Base-by-base conservation (phyloP, 1,139 yeast species). In the Barnettozyma hawaiiensis region DNA sequence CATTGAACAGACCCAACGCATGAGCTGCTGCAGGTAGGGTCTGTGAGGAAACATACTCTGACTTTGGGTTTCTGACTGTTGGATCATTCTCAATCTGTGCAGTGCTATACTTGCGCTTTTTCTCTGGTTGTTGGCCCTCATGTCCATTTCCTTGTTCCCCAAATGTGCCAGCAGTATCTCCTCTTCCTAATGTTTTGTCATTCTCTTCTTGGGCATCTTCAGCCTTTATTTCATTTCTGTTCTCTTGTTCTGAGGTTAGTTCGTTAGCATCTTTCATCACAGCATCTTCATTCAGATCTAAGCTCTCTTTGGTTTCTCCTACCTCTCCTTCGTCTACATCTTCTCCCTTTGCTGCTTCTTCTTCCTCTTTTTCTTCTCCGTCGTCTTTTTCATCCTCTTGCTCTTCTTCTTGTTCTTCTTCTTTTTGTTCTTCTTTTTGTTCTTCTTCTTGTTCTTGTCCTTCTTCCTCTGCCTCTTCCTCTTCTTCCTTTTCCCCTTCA, bases 1-100 rank as follows among this genome's bases (percentile, higher is more conserved):
- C 90, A 7, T 78, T 74, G 52, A 78, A 85, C 31, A 86, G 65
- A 0, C 89, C 90, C 41, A 86, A 64, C 35, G 75, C 78, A 7
- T 75, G 71, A 0, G 90, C 87, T 3, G 82, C 78, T 4, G 76
- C 70, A 0, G 95, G 86, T 36, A 85, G 65, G 0, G 85, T 76
- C 58, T 85, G 94, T 0, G 85, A 70, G 2, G 78, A 69, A 4
- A 85, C 94, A 59, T 81, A 85, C 59, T 85, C 94, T 0, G 86
- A 75, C 53, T 83, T 83, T 1, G 95, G 94, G 57, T 84, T 84
- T 50, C 78, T 80, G 15, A 81, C 67, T 42, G 76, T 61, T 40
- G 81, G 81, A 62, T 76, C 86, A 55, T 73, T 75, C 36, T 74
- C 84, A 34, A 64, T 64, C 51, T 56, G 53, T 12, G 57, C 59